Percentiles rank a stretch among this genome's conserved stretches.
Evolutionary conservation across 352 stramenopile species (phyloP).

Genomic region (Pythium sp.): DNA sequence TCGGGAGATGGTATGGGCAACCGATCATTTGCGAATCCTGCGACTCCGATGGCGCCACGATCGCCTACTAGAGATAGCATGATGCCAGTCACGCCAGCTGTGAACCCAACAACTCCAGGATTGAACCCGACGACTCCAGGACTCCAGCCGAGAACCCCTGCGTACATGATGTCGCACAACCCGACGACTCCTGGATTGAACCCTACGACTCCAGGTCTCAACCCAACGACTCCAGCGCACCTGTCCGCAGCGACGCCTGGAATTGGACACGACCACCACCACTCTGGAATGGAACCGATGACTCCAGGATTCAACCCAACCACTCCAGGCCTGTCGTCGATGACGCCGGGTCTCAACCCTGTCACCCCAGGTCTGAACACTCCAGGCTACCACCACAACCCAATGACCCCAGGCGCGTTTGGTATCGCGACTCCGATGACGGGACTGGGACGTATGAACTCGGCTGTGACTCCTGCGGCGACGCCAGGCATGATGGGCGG

Average conservation of each 20-base stretch:
- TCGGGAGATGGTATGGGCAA: constrained; percentile 52
- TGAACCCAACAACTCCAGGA: constrained; percentile 72
- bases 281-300: constrained; percentile 83
- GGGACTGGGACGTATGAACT: constrained; percentile 61
- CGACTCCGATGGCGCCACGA: constrained; percentile 51
- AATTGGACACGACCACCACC: constrained; percentile 48
- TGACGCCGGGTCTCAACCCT: constrained; percentile 79
- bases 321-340: constrained; percentile 71
- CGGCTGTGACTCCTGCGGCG: constrained; percentile 56
- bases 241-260: constrained; percentile 71
- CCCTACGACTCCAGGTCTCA: constrained; percentile 75
- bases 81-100: constrained; percentile 63
- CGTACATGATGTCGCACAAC: constrained; percentile 78
- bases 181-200: constrained; percentile 79
- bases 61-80: constrained; percentile 66
- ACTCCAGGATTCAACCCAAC: constrained; percentile 87
- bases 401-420: constrained; percentile 84
- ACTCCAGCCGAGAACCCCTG: constrained; percentile 67
- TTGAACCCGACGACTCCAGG: constrained; percentile 82
- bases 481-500: constrained; percentile 72
- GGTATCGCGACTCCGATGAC: constrained; percentile 62
- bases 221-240: constrained; percentile 67
- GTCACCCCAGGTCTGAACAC: constrained; percentile 82
- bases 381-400: constrained; percentile 82
- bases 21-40: constrained; percentile 48